Conservation (phyloP, 805 yeast genomes). For the Komagataella pseudopastoris region DNA sequence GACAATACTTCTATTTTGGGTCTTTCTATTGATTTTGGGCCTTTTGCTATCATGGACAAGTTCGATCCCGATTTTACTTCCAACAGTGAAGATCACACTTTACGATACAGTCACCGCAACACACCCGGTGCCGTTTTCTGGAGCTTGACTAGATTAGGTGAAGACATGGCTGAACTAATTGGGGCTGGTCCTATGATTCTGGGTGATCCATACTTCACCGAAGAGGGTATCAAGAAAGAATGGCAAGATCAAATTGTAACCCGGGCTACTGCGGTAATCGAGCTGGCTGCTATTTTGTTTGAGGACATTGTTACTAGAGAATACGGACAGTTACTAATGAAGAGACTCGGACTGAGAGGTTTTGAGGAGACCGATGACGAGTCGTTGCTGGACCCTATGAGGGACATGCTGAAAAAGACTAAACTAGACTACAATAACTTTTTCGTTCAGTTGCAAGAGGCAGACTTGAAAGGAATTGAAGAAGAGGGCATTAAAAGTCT, state of each 20-base stretch:
- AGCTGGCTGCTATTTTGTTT: constrained; percentile 49
- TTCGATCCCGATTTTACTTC: constrained; percentile 78
- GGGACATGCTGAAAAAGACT: constrained; percentile 45
- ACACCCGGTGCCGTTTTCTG: constrained; percentile 87
- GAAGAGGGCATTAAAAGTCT: constrained; percentile 13
- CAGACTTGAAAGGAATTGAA: constrained; percentile 17
- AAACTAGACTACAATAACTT: constrained; percentile 73
- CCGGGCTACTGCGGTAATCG: constrained; percentile 56
- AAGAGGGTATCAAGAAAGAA: constrained; percentile 30
- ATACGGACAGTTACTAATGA: constrained; percentile 43
- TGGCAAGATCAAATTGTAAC: constrained; percentile 34
- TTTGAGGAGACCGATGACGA: constrained; percentile 25
- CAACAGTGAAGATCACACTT: constrained; percentile 69
- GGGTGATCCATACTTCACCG: constrained; percentile 25
- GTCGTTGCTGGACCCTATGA: constrained; percentile 40
- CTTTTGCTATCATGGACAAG: constrained; percentile 81
- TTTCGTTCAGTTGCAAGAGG: constrained; percentile 48
- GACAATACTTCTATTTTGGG: constrained; percentile 91
- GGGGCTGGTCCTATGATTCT: constrained; percentile 54
- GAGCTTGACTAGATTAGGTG: constrained; percentile 79
- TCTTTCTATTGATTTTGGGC: constrained; percentile 85
- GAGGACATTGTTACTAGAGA: constrained; percentile 44
- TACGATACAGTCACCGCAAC: constrained; percentile 69
- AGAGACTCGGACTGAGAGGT: constrained; percentile 53
- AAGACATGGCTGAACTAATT: constrained; percentile 65